These are phyloP conservation scores for Astrothelium macrocarpum DNA, from an alignment of 495 filamentous ascomycete species.

Conservation along the genomic window DNA sequence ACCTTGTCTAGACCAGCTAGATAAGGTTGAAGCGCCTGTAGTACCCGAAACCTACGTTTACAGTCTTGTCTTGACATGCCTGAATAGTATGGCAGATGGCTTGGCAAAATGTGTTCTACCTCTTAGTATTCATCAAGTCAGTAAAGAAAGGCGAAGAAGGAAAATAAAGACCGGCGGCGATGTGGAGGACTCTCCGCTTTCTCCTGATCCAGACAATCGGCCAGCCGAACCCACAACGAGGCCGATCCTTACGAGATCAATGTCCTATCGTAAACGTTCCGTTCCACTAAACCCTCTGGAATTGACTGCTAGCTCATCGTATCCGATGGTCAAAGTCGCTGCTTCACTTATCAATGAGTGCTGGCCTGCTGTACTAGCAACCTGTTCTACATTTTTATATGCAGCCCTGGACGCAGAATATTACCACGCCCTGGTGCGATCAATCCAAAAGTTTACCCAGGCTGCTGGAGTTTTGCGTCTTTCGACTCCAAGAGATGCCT, in stretches of 20 bases:
- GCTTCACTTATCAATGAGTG: slow-evolving; percentile 79
- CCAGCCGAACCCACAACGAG: not conserved
- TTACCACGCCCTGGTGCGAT: slow-evolving; percentile 83
- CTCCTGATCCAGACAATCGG: not conserved
- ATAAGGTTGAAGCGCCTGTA: slow-evolving; percentile 75
- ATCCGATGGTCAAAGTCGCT: slow-evolving; percentile 60
- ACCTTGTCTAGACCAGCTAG: slow-evolving; percentile 85
- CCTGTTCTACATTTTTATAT: slow-evolving; percentile 89
- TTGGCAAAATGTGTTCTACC: slow-evolving; percentile 89
- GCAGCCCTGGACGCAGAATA: slow-evolving; percentile 89
- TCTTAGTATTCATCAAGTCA: slow-evolving; percentile 62
- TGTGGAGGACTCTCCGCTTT: not conserved
- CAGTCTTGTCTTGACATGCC: slow-evolving; percentile 75
- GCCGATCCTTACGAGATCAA: slow-evolving; percentile 17
- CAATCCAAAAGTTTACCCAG: slow-evolving; percentile 92
- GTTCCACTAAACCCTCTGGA: slow-evolving; percentile 72
- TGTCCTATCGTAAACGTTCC: slow-evolving; percentile 38
- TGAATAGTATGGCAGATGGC: slow-evolving; percentile 79
- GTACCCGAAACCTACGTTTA: slow-evolving; percentile 93
- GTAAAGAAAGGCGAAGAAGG: slow-evolving; percentile 38
- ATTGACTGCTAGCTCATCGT: slow-evolving; percentile 59
- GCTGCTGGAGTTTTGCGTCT: slow-evolving; percentile 82
- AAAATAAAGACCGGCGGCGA: slow-evolving; percentile 15
- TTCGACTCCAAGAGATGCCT: slow-evolving; percentile 80
- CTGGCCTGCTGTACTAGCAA: slow-evolving; percentile 90